Evolutionary conservation across 495 filamentous ascomycete genomes (phyloP).

Genomic region (Hypoxylon fragiforme): DNA sequence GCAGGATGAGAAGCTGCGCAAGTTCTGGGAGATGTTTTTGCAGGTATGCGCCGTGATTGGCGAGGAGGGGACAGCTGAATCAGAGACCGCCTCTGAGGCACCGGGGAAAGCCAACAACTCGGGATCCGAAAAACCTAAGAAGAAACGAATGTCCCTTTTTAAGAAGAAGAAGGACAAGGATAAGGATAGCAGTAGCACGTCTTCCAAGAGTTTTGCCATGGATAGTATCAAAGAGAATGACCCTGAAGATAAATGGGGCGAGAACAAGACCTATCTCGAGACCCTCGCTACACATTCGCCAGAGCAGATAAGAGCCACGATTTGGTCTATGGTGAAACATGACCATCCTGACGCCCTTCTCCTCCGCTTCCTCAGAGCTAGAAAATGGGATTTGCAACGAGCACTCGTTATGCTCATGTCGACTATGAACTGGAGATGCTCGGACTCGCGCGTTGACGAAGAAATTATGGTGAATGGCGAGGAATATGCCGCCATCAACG

Average conservation of each 20-base stretch:
- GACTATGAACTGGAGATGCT: slow-evolving; percentile 87
- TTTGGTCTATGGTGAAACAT: slow-evolving; percentile 96
- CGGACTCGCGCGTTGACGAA: slow-evolving; percentile 82
- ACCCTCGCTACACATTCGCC: slow-evolving; percentile 74
- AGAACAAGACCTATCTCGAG: slow-evolving; percentile 81
- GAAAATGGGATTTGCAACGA: slow-evolving; percentile 95
- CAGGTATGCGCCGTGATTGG: slow-evolving; percentile 74
- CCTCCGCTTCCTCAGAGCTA: slow-evolving; percentile 84
- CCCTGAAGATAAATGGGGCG: slow-evolving; percentile 89
- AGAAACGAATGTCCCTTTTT: slow-evolving; percentile 69
- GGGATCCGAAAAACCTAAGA: slow-evolving; percentile 66
- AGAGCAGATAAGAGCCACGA: slow-evolving; percentile 75
- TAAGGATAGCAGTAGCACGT: slow-evolving; percentile 44
- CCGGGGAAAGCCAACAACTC: slow-evolving; percentile 29
- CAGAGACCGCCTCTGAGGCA: slow-evolving; percentile 32
- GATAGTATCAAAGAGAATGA: slow-evolving; percentile 53
- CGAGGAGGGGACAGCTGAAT: slow-evolving; percentile 33
- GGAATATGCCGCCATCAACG: slow-evolving; percentile 60
- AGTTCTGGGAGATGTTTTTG: slow-evolving; percentile 79
- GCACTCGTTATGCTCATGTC: slow-evolving; percentile 92
- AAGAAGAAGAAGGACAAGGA: slow-evolving; percentile 64
- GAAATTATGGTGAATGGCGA: slow-evolving; percentile 86
- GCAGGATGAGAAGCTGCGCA: slow-evolving; percentile 83
- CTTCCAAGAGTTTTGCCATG: slow-evolving; percentile 34
- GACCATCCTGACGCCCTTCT: slow-evolving; percentile 90